A percentile compares a stretch with the other conserved stretches of the same genome.
phyloP scores from a whole-genome alignment of 2,329 filamentous ascomycete genomes.

The Herpotrichia juniperi region DNA sequence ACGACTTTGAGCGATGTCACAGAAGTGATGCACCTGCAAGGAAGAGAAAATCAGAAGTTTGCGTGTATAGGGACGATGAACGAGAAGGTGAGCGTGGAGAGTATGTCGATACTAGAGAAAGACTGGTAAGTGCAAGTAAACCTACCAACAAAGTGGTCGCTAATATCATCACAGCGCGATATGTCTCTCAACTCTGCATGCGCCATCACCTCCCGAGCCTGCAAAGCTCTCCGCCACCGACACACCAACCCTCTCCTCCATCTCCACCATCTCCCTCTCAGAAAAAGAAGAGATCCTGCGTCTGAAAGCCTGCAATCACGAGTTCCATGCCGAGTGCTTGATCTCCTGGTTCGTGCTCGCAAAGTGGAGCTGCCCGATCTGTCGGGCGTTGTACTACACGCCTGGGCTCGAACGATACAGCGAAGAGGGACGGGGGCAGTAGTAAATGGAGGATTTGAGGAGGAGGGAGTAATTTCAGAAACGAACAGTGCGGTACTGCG shows the following conservation, averaged over 20 bases:
- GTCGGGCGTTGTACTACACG: constrained; percentile 30
- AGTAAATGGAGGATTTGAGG: too few species aligned
- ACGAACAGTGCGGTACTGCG: too few species aligned
- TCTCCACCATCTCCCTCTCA: constrained; percentile 5
- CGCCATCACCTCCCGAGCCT: constrained; percentile 33
- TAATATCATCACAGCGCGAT: constrained; percentile 31
- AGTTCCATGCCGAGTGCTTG: constrained; percentile 40
- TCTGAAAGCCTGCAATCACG: constrained; percentile 32
- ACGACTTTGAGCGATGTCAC: constrained; percentile 28
- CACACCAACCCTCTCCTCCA: constrained; percentile 5
- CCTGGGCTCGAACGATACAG: too few species aligned
- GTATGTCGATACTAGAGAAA: constrained; percentile 24
- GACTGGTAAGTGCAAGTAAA: constrained; percentile 36
- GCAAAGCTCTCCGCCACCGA: constrained; percentile 21
- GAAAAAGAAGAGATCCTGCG: constrained; percentile 30
- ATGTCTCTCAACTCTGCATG: constrained; percentile 35
- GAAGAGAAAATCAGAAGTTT: constrained; percentile 7
- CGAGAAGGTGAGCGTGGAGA: constrained; percentile 12
- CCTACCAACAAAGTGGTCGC: background rate
- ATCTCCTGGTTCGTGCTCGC: constrained; percentile 36
- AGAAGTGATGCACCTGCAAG: constrained; percentile 14
- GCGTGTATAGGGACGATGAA: constrained; percentile 7
- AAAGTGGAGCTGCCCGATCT: constrained; percentile 40
- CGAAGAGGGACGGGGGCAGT: too few species aligned
- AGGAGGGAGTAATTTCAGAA: too few species aligned